Base-by-base conservation (phyloP, 2,329 filamentous ascomycete genomes). In the Pseudomassariella vexata region DNA sequence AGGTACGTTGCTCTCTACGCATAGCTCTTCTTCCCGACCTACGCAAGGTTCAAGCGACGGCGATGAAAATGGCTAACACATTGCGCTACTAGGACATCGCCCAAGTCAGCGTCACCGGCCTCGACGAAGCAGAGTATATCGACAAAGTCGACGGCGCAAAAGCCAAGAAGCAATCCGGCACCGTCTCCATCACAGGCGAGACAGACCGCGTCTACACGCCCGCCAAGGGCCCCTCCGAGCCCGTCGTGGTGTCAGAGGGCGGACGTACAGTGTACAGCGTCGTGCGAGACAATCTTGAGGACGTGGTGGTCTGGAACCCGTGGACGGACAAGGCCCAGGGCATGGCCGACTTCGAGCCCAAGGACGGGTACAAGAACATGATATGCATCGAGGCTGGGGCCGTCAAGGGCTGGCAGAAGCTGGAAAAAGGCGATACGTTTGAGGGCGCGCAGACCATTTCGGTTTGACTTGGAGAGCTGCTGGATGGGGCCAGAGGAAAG, bases 231-330 rank as follows among this genome's bases (percentile, higher is more conserved):
- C 78, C 81, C 23, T 67, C 64, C 25, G 60, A 69, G 27, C 63
- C 73, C 2, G 59, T 85, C 28, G 53, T 72, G 9, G 75, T 94
- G 28, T 53, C 67, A 11, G 78, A 85, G 48, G 71, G 62, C 30
- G 80, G 76, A 38, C 72, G 73, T 50, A 68, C 79, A 10, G 65
- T 73, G 30, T 88, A 84, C 64, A 78, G 79, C 38, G 70, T 96
- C 34, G 76, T 82, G 24, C 78, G 92, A 40, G 87, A 95, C 60
- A 89, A 87, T 45, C 71, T 98, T 45, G 74, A 76, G 40, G 86
- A 96, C 46, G 80, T 92, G 11, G 90, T 95, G 1, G 84, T 96
- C 19, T 98, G 92, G 92, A 98, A 98, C 62, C 92, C 92, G 2
- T 95, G 90, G 88, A 70, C 73, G 24, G 85, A 89, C 42, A 94